Evolutionary conservation across 192 early-diverging fungal genomes (phyloP).

Genomic region (Cladochytrium replicatum): DNA sequence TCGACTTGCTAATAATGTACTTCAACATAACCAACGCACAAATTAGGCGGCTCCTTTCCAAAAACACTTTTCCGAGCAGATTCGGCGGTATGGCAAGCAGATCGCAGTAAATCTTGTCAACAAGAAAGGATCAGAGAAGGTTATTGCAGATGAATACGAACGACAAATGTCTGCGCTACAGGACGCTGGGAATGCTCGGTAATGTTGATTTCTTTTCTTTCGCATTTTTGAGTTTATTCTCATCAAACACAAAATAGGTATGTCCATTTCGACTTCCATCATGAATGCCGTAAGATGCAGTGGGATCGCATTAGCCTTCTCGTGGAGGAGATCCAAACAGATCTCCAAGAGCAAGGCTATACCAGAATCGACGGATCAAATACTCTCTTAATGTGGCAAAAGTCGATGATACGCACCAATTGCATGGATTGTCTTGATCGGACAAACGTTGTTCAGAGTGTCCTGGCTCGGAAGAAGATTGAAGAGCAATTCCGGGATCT

Average conservation of each 20-base stretch:
- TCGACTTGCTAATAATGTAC: conserved; percentile 1
- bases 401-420: conserved; percentile 83
- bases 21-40: conserved; percentile 5
- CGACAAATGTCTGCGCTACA: conserved; percentile 42
- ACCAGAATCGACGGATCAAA: conserved; percentile 27
- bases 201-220: too few species aligned
- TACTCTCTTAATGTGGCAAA: conserved; percentile 42
- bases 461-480: conserved; percentile 68
- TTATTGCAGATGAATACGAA: conserved; percentile 72
- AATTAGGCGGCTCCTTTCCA: conserved; percentile 55
- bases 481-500: conserved; percentile 61
- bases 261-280: conserved; percentile 95
- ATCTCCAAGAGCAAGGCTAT: conserved; percentile 56
- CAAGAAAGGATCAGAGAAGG: conserved; percentile 83
- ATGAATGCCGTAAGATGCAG: conserved; percentile 91
- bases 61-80: conserved; percentile 63
- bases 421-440: conserved; percentile 99
- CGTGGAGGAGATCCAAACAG: conserved; percentile 64
- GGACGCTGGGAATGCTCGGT: conserved; percentile 28
- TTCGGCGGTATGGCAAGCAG: conserved; percentile 68
- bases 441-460: conserved; percentile 96
- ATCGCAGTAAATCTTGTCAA: conserved; percentile 91
- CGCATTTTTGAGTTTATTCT: too few species aligned
- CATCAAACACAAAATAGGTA: too few species aligned
- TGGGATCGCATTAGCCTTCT: conserved; percentile 83